Evolutionary conservation across 2,329 filamentous ascomycete genomes (phyloP), one percentile per base, ranked within the genome.

Genomic region (Ceratocystis harringtonii): DNA sequence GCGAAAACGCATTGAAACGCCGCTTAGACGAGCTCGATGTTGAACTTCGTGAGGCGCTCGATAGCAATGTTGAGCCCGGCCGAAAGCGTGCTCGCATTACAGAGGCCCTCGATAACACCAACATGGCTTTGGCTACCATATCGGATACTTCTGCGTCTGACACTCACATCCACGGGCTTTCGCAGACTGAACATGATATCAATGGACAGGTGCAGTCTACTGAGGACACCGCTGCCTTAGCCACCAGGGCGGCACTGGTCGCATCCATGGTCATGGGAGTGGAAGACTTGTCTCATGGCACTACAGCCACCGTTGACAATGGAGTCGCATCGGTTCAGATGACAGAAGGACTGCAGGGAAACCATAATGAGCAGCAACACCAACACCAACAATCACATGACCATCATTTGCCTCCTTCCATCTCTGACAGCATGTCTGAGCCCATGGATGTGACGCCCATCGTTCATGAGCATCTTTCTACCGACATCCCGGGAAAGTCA

Each of bases 1-100:
- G 90, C 44, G 91, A 95, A 74, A 89, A 90, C 67, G 88, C 86
- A 66, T 80, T 95, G 45, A 95, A 95, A 76, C 82, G 88, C 62
- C 84, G 88, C 62, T 78, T 95, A n/a, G 87, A 89, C 66, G 89
- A 95, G 70, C 78, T 91, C 55, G 88, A 92, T 72, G 79, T 81
- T 45, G 82, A 84, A 72, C 72, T 81, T 10, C 73, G 63, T 7
- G 66, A 64, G 19, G 25, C 57, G 5, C 52, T 58, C 1, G 78
- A 77, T 63, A 75, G 71, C 5, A 74, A 64, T 15, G 64, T 64
- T 8, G 60, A 67, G 15, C 64, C 66, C 3, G 62, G 62, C 6
- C 43, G 63, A 19, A 67, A 67, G 60, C 62, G 44, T n/a, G 44
- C 66, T 44, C 66, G 66, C 5, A 30, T 67, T 48, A 22, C 64